Evolutionary conservation across 2,329 filamentous ascomycete species (phyloP).

Genomic region (Apiospora malaysiana): DNA sequence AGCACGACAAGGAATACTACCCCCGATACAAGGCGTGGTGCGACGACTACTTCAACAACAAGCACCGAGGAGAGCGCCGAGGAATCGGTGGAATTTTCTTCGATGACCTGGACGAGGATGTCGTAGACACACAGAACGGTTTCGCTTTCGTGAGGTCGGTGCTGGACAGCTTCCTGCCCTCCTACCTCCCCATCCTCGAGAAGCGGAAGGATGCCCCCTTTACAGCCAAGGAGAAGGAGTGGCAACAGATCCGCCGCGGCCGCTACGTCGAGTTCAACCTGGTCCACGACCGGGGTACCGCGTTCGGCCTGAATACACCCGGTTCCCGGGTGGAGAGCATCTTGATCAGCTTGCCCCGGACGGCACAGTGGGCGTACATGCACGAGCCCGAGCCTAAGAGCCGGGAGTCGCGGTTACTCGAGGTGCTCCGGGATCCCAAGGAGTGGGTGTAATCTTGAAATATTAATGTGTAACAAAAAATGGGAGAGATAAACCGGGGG

Average conservation of each 20-base stretch:
- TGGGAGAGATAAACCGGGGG: not conserved
- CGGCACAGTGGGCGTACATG: conserved; percentile 96
- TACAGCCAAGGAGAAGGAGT: conserved; percentile 84
- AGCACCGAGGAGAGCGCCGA: conserved; percentile 84
- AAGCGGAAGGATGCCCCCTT: conserved; percentile 91
- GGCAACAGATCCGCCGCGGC: conserved; percentile 95
- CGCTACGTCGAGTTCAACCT: conserved; percentile 98
- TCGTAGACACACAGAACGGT: conserved; percentile 85
- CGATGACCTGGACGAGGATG: conserved; percentile 88
- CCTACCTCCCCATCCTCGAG: conserved; percentile 88
- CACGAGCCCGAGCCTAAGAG: conserved; percentile 78
- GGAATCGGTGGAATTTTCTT: conserved; percentile 98
- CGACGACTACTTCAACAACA: conserved; percentile 95
- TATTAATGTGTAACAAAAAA: conserved; percentile 16
- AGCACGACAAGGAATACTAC: conserved; percentile 91
- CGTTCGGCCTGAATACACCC: conserved; percentile 92
- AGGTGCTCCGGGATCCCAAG: conserved; percentile 69
- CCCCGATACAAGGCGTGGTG: conserved; percentile 98
- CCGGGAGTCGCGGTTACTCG: conserved; percentile 79
- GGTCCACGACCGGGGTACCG: conserved; percentile 93
- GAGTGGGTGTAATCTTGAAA: conserved; percentile 64
- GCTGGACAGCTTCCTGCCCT: conserved; percentile 85
- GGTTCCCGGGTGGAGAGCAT: conserved; percentile 95
- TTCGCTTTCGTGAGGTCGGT: conserved; percentile 90
- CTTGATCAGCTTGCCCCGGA: conserved; percentile 93